These are phyloP conservation scores for Wallacemonas sp. DNA, from an alignment of 208 protist species.

Conservation along the genomic window DNA sequence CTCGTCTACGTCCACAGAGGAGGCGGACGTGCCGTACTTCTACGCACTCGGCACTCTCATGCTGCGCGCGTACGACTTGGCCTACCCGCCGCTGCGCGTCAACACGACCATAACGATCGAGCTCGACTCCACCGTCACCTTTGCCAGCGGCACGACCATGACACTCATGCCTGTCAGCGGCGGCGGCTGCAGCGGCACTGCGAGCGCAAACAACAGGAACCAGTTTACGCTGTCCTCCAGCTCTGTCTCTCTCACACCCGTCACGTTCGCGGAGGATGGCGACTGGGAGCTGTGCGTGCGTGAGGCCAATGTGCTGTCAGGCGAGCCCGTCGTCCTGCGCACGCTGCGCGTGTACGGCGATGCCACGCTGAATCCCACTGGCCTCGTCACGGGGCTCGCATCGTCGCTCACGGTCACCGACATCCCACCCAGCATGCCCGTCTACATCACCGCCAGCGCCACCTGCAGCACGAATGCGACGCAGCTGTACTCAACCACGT, in stretches of 20 bases:
- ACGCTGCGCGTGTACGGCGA: conserved; percentile 50
- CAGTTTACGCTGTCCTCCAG: conserved; percentile 21
- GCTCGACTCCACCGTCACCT: conserved; percentile 43
- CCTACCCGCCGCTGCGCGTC: conserved; percentile 44
- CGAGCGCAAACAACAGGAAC: conserved; percentile 19
- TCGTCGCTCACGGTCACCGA: conserved; percentile 30
- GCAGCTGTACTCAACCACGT: conserved; percentile 28
- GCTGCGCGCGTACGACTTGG: conserved; percentile 42
- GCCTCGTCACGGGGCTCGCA: conserved; percentile 33
- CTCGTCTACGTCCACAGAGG: conserved; percentile 14
- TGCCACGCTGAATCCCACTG: conserved; percentile 31
- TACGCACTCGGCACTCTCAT: conserved; percentile 38
- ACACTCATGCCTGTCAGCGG: conserved; percentile 21
- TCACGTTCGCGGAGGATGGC: conserved; percentile 38
- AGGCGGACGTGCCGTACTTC: conserved; percentile 19
- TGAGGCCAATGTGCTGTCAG: conserved; percentile 24
- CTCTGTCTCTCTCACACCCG: conserved; percentile 20
- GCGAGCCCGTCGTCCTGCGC: conserved; percentile 28
- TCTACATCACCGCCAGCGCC: conserved; percentile 19
- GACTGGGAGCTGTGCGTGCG: conserved; percentile 55
- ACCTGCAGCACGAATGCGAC: conserved; percentile 22
- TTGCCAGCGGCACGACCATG: conserved; percentile 37
- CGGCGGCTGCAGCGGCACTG: conserved; percentile 11
- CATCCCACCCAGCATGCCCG: conserved; percentile 35
- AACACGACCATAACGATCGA: conserved; percentile 24